phyloP scores from a whole-genome alignment of 345 rosid genomes.

The Sisymbrium altissimum region DNA sequence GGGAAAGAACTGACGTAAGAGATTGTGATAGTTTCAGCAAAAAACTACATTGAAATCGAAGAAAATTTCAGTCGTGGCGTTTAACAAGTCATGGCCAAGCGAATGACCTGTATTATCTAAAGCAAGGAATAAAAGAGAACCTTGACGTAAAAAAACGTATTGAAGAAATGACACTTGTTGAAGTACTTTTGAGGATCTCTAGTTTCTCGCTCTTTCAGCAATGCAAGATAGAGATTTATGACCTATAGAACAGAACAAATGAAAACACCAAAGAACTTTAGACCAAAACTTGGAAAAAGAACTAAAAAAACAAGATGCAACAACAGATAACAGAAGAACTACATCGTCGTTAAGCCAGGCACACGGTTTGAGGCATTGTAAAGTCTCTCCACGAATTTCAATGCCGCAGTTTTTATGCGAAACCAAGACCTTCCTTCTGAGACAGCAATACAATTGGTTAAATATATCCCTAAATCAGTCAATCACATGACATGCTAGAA shows the following conservation, averaged over 20 bases:
- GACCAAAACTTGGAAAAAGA: background rate
- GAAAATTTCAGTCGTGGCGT: background rate
- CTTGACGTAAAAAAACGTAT: conserved; percentile 87
- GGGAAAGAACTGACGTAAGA: background rate
- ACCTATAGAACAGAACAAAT: conserved; percentile 46
- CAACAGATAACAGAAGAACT: background rate
- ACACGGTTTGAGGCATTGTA: conserved; percentile 62
- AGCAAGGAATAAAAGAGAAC: conserved; percentile 31
- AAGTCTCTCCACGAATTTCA: conserved; percentile 57
- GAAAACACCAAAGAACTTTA: background rate
- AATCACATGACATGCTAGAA: background rate
- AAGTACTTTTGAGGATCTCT: conserved; percentile 72
- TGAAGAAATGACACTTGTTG: conserved; percentile 84
- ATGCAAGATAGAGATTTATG: conserved; percentile 72
- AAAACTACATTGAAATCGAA: background rate
- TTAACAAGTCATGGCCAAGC: background rate
- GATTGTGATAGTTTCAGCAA: background rate
- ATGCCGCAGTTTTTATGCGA: conserved; percentile 52
- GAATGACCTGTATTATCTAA: background rate
- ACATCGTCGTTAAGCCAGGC: conserved; percentile 95
- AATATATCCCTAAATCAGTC: background rate
- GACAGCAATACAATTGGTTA: conserved; percentile 5
- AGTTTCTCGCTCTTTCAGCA: conserved; percentile 86
- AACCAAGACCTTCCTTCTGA: conserved; percentile 56
- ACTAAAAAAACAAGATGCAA: background rate